Evolutionary conservation across 129 eudicot genomes (phyloP).

Genomic region (Kitagawia praeruptora): DNA sequence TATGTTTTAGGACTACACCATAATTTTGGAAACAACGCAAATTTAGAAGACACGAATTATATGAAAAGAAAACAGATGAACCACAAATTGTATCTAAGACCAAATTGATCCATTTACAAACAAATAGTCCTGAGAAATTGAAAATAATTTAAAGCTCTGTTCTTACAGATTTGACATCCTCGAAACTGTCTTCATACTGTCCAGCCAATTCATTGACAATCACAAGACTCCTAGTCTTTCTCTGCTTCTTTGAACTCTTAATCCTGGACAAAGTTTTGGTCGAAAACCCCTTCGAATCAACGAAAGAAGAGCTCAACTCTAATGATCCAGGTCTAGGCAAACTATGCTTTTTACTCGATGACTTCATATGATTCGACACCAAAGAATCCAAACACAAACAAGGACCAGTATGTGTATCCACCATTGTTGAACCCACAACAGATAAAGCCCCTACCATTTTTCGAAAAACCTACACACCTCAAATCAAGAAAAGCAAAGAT

Average conservation of each 20-base stretch:
- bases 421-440: constrained; percentile 60
- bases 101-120: background rate
- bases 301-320: constrained; percentile 54
- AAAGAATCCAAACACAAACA: constrained; percentile 70
- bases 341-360: constrained; percentile 30
- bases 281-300: constrained; percentile 30
- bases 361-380: constrained; percentile 34
- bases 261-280: constrained; percentile 26
- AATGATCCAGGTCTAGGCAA: constrained; percentile 32
- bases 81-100: background rate
- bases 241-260: constrained; percentile 34
- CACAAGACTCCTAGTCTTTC: constrained; percentile 40
- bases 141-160: background rate
- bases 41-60: background rate
- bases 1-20: background rate
- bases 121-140: background rate
- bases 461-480: constrained; percentile 8
- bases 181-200: constrained; percentile 85
- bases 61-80: background rate
- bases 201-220: constrained; percentile 73
- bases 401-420: constrained; percentile 68
- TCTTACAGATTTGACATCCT: constrained; percentile 76
- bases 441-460: constrained; percentile 77
- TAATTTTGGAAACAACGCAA: background rate
- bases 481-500: constrained; percentile 8